These are phyloP conservation scores for Tolypocladium endophyticum DNA, from an alignment of 2,329 filamentous ascomycete genomes.

Conservation along the genomic window DNA sequence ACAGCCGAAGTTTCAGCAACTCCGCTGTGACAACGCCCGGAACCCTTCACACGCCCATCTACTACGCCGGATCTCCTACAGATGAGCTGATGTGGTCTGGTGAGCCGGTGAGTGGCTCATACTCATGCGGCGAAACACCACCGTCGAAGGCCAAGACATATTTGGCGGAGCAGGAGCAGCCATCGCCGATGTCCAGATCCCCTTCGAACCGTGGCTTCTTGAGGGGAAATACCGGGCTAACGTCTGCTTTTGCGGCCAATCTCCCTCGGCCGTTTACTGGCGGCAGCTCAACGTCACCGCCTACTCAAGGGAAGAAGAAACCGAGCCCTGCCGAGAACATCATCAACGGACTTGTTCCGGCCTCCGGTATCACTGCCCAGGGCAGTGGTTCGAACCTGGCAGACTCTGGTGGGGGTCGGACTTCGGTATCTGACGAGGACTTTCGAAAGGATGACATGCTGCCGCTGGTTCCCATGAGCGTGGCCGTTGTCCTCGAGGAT, in stretches of 20 bases:
- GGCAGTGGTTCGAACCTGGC: slow-evolving; percentile 32
- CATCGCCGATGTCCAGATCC: slow-evolving; percentile 47
- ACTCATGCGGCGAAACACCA: slow-evolving; percentile 52
- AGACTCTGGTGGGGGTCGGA: slow-evolving; percentile 36
- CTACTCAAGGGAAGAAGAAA: slow-evolving; percentile 36
- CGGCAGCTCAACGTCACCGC: slow-evolving; percentile 32
- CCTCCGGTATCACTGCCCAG: slow-evolving; percentile 37
- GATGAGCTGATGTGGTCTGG: slow-evolving; percentile 42
- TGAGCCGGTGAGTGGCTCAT: slow-evolving; percentile 46
- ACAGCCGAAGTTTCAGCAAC: slow-evolving; percentile 39
- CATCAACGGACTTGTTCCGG: slow-evolving; percentile 41
- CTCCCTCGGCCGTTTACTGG: slow-evolving; percentile 36
- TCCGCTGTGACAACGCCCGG: slow-evolving; percentile 48
- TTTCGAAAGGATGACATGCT: slow-evolving; percentile 32
- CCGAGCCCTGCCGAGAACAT: slow-evolving; percentile 53
- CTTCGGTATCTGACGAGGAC: slow-evolving; percentile 45
- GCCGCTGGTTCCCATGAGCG: slow-evolving; percentile 38
- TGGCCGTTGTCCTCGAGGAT: slow-evolving; percentile 46
- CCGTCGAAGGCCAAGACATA: slow-evolving; percentile 39
- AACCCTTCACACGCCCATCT: slow-evolving; percentile 43
- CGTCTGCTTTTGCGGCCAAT: slow-evolving; percentile 44
- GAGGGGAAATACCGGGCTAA: slow-evolving; percentile 43
- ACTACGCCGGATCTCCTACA: slow-evolving; percentile 45
- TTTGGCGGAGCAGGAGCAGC: slow-evolving; percentile 32
- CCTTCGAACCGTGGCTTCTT: slow-evolving; percentile 43